phyloP scores from a whole-genome alignment of 2,329 filamentous ascomycete species.

The Fusarium sp. region DNA sequence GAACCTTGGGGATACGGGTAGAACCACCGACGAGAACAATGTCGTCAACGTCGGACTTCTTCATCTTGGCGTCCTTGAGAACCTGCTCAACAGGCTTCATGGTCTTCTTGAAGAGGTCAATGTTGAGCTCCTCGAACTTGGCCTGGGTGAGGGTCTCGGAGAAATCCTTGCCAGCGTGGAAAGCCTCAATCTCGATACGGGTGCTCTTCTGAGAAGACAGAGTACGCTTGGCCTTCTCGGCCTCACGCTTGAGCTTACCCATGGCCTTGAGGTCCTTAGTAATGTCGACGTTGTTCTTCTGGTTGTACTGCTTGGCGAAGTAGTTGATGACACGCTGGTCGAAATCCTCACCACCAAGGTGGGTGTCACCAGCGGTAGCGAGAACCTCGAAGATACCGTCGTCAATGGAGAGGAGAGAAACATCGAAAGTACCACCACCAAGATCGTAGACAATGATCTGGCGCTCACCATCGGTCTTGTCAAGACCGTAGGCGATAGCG shows the following conservation, averaged over 20 bases:
- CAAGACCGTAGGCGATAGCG: constrained; percentile 92
- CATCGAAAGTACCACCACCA: constrained; percentile 94
- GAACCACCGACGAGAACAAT: constrained; percentile 99
- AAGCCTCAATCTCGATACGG: constrained; percentile 95
- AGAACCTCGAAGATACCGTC: constrained; percentile 94
- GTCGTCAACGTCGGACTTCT: constrained; percentile 94
- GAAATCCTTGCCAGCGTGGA: constrained; percentile 97
- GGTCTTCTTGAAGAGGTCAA: constrained; percentile 99
- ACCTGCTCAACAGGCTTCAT: constrained; percentile 99
- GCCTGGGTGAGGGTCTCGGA: constrained; percentile 97
- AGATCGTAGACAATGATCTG: constrained; percentile 95
- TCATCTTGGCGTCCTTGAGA: constrained; percentile 96
- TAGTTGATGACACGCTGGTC: constrained; percentile 97
- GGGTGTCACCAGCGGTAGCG: constrained; percentile 95
- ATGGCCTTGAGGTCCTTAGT: constrained; percentile 97
- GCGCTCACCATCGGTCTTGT: constrained; percentile 85
- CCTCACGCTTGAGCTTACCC: constrained; percentile 99
- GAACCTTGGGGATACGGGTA: constrained; percentile 98
- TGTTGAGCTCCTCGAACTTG: constrained; percentile 99
- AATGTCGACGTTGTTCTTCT: constrained; percentile 93
- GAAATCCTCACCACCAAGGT: constrained; percentile 98
- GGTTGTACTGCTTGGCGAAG: constrained; percentile 98
- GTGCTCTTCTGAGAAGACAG: constrained; percentile 94
- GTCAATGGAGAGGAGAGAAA: constrained; percentile 91
- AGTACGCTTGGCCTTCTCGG: constrained; percentile 99